Conservation (phyloP, 768 basidiomycete genomes). For the Ramaria sp. region DNA sequence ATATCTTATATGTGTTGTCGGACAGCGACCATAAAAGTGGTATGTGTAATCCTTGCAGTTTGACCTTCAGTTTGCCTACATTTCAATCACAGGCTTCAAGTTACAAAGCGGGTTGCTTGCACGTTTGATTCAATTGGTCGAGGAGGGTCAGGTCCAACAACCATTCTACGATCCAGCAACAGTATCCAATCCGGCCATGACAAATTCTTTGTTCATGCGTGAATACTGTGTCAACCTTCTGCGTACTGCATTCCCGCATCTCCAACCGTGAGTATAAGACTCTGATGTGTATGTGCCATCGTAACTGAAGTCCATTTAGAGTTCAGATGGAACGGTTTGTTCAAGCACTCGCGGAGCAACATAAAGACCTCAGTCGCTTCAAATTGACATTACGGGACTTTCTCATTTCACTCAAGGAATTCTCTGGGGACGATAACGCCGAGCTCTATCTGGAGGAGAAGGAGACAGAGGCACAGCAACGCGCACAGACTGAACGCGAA, state of each 20-base stretch:
- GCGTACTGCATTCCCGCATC: slow-evolving; percentile 31
- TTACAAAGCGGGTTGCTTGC: slow-evolving; percentile 32
- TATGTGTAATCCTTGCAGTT: slow-evolving; percentile 11
- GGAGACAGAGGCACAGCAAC: slow-evolving; percentile 28
- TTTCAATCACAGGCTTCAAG: slow-evolving; percentile 30
- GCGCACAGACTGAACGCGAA: slow-evolving; percentile 30
- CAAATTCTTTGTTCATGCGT: slow-evolving; percentile 29
- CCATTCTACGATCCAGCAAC: slow-evolving; percentile 33
- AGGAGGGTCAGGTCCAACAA: slow-evolving; percentile 27
- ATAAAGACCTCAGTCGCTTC: slow-evolving; percentile 20
- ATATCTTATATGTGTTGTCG: slow-evolving; percentile 37
- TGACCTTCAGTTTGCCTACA: not conserved
- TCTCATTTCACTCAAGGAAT: slow-evolving; percentile 37
- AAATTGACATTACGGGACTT: slow-evolving; percentile 37
- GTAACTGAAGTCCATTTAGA: not conserved
- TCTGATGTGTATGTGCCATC: not conserved
- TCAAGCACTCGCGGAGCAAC: slow-evolving; percentile 5
- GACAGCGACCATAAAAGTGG: slow-evolving; percentile 41
- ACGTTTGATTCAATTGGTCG: slow-evolving; percentile 32
- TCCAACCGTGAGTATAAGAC: slow-evolving; percentile 24
- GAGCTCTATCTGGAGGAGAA: slow-evolving; percentile 38
- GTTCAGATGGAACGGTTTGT: slow-evolving; percentile 18
- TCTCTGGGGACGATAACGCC: slow-evolving; percentile 30
- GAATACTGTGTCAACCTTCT: slow-evolving; percentile 31
- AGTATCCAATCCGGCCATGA: slow-evolving; percentile 25